A percentile compares a stretch with the other conserved stretches of the same genome.
These are phyloP conservation scores for Fusarium cyanostomum DNA, from an alignment of 2,329 filamentous ascomycete species.

Conservation along the genomic window DNA sequence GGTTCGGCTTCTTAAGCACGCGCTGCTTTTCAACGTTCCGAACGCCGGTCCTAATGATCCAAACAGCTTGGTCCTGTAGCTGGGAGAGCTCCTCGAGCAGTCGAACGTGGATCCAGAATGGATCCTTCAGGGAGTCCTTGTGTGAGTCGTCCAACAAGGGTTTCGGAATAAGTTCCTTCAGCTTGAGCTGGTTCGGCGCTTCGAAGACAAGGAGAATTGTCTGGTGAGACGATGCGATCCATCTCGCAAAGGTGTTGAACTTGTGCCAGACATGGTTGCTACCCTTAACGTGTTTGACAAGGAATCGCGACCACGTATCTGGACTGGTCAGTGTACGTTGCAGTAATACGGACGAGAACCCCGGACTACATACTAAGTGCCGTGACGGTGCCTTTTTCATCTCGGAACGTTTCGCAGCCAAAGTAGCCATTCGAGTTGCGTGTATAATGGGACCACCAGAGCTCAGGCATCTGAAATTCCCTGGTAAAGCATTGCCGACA, in stretches of 20 bases:
- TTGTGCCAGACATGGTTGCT: constrained; percentile 19
- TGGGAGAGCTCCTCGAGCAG: background rate
- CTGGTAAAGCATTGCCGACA: constrained; percentile 42
- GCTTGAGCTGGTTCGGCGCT: background rate
- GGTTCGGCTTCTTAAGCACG: constrained; percentile 33
- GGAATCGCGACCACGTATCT: constrained; percentile 31
- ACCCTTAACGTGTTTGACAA: constrained; percentile 9
- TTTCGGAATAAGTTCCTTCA: background rate
- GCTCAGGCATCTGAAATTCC: constrained; percentile 24
- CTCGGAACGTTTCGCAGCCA: constrained; percentile 48
- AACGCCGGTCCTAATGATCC: constrained; percentile 50
- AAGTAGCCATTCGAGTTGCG: constrained; percentile 53
- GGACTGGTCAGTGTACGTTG: background rate
- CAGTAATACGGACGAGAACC: too few relatives aligned
- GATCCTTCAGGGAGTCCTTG: constrained; percentile 2
- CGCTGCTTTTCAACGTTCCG: constrained; percentile 46
- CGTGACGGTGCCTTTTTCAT: background rate
- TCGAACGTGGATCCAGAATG: constrained; percentile 23
- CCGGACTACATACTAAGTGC: background rate
- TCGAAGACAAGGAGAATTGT: constrained; percentile 25
- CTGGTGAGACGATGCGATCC: constrained; percentile 16
- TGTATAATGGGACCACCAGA: constrained; percentile 50
- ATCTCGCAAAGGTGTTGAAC: constrained; percentile 25
- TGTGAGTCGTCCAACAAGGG: constrained; percentile 1
- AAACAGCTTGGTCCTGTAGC: constrained; percentile 46